Conservation (phyloP, 2,329 filamentous ascomycete species). For the Ilyonectria robusta region DNA sequence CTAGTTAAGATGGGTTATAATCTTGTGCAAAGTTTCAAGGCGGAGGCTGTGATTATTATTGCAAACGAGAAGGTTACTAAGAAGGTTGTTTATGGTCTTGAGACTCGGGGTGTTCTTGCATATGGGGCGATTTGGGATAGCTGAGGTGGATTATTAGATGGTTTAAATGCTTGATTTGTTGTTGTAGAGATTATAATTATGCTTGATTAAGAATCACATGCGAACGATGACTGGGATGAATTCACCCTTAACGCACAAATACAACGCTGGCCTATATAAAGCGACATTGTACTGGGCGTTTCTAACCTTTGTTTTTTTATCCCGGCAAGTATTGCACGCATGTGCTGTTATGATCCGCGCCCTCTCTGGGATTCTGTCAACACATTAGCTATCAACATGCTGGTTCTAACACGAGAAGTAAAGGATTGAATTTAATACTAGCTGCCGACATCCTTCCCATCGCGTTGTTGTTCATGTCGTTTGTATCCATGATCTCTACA, state of each 20-base stretch:
- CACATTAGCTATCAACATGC: too few species aligned
- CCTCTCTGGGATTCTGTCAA: too few species aligned
- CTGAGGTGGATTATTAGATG: constrained; percentile 33
- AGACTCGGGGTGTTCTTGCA: too few species aligned
- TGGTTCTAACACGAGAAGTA: too few species aligned
- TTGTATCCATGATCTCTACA: too few species aligned
- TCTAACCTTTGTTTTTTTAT: not conserved
- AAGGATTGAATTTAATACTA: too few species aligned
- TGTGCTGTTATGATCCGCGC: too few species aligned
- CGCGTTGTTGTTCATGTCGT: too few species aligned
- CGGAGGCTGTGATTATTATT: constrained; percentile 82
- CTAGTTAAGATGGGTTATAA: constrained; percentile 65
- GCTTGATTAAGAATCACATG: not conserved
- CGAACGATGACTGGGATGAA: not conserved
- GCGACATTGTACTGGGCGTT: not conserved
- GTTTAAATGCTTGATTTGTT: not conserved
- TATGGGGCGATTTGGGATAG: constrained; percentile 72
- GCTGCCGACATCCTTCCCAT: too few species aligned
- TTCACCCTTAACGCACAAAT: not conserved
- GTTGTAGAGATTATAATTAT: not conserved
- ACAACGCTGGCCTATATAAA: not conserved
- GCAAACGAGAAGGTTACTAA: constrained; percentile 78
- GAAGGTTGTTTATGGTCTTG: too few species aligned
- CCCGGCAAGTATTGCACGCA: too few species aligned
- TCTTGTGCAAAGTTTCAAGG: constrained; percentile 66